Base-by-base conservation (phyloP, 1,284 basidiomycete genomes). In the Rhodotorula glutinis region DNA sequence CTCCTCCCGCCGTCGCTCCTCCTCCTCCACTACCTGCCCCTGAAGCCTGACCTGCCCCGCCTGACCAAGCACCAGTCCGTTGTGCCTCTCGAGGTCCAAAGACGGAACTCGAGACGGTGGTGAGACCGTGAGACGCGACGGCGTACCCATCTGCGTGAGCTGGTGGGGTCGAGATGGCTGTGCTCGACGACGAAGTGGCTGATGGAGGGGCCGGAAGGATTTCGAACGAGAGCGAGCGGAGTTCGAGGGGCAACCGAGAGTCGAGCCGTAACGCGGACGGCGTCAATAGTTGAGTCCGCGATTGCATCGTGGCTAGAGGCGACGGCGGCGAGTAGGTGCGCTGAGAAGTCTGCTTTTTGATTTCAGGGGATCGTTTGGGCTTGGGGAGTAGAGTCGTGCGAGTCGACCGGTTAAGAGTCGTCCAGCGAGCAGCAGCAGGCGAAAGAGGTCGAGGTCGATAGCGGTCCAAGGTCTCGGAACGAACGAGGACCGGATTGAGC, bases 51-150 rank as follows among this genome's bases (percentile, higher is more conserved):
- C 55, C 53, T 4, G 29, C 14, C 3, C 51, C 17, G 41, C 54
- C 49, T 16, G 25, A 25, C 67, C 68, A 61, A 1, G 67, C 41
- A 0, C 72, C 75, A 40, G 71, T 65, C 1, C 74, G 67, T 2
- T 72, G 88, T 1, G 91, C 88, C 80, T 98, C 95, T 67, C 91
- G 82, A 0, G 95, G 96, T 0, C 95, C 95, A 78, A 91, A 92
- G 0, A 98, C 90, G 57, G 88, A 87, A 14, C 90, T 90, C 23
- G 87, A 82, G 13, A 96, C 91, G 67, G 88, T 86, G 0, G 95
- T 97, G 29, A 98, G 84, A 3, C 96, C 95, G 78, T 98, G 94
- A 4, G 87, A 85, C 74, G 95, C 85, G 25, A 84, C 82, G 1
- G 91, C 90, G 29, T 88, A 88, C 38, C 94, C 95, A 75, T 98